Evolutionary conservation across 495 filamentous ascomycete genomes (phyloP), one percentile per base, ranked within the genome.

Genomic region (Podospora pseudocomata): DNA sequence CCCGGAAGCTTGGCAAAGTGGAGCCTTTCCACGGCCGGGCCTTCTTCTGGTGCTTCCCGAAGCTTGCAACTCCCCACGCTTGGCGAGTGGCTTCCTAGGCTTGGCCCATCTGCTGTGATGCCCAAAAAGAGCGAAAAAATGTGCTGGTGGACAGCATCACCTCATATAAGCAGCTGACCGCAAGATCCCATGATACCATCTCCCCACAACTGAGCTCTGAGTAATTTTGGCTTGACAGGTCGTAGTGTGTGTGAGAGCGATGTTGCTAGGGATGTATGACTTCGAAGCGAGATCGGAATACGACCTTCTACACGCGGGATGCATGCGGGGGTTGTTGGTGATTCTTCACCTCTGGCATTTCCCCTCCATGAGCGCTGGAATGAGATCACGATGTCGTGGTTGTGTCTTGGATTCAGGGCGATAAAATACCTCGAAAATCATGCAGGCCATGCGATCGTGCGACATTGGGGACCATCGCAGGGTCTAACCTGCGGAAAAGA

Each of bases 101-200:
- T 49, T 49, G 39, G 39, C 39, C 39, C 30, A 32, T 5, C 39
- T 49, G 39, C 39, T 49, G 39, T 49, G 39, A 11, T 49, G 39
- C 39, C 39, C 39, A 49, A 49, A 49, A 49, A 49, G 39, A 49
- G 39, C 39, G 15, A 49, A 11, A 16, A 11, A 49, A 18, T 3
- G 39, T 49, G 9, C 39, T 13, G 39, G 39, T 49, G 5, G 39
- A 49, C 65, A 28, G 60, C 55, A 58, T 58, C 55, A 26, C 55
- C 55, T 58, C 55, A 58, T 58, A 58, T 58, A 58, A 58, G 63
- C 67, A 69, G 67, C 54, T 69, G 67, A 69, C 67, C 54, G 34
- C 58, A 7, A 60, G 39, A 62, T 56, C 67, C 67, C 63, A 56
- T 64, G 30, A 63, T 63, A 28, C 61, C 32, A 49, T 39, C 66